These are phyloP conservation scores for Paratinospora sagittata DNA, from an alignment of 164 flowering plant species.

Conservation along the genomic window DNA sequence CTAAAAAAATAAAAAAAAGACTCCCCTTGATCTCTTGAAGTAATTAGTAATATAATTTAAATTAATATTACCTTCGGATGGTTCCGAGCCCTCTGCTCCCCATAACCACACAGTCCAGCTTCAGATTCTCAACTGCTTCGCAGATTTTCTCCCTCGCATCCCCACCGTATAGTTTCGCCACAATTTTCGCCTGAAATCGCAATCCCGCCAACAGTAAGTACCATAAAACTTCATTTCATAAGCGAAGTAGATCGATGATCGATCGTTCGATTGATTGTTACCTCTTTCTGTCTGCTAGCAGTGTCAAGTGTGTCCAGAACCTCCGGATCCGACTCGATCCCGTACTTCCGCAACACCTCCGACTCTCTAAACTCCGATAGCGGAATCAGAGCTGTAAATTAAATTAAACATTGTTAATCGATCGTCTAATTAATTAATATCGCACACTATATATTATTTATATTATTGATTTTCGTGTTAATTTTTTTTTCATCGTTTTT, in stretches of 20 bases:
- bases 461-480: no score
- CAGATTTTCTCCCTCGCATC: constrained; percentile 73
- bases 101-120: constrained; percentile 61
- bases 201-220: no score
- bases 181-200: constrained; percentile 43
- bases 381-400: constrained; percentile 65
- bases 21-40: no score
- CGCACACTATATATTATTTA: no score
- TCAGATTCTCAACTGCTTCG: no score
- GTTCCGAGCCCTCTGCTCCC: constrained; percentile 76
- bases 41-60: no score
- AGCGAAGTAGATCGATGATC: not conserved
- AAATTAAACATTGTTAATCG: not conserved
- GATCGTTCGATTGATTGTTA: no score
- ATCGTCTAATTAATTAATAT: no score
- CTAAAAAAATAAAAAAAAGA: no score
- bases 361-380: constrained; percentile 57
- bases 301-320: constrained; percentile 59
- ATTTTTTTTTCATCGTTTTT: no score
- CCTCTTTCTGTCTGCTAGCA: constrained; percentile 55
- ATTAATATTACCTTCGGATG: constrained; percentile 41
- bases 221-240: not conserved
- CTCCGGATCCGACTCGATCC: constrained; percentile 45
- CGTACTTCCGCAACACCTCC: constrained; percentile 49
- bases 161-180: constrained; percentile 81